Conservation (phyloP, 805 yeast genomes). For the Zygosaccharomyces bailii region DNA sequence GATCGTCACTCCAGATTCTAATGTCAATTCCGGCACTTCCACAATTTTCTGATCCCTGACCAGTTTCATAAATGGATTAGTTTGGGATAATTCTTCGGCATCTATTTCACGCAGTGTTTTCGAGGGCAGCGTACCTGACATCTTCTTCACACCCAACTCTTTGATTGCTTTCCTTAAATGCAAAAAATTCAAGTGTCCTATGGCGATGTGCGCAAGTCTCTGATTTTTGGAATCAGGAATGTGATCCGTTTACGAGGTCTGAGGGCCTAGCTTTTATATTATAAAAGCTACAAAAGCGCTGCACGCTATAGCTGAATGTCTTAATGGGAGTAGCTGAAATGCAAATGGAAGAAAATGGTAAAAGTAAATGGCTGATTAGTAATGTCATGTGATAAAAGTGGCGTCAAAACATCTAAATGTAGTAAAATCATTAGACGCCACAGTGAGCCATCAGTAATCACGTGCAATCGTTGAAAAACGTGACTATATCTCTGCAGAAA, state of each 20-base stretch:
- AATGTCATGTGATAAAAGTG: constrained; percentile 4
- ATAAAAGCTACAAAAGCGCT: neutral
- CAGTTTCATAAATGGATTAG: constrained; percentile 63
- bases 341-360: neutral
- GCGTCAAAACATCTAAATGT: neutral
- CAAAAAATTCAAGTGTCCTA: neutral
- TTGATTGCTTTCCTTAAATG: neutral
- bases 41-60: constrained; percentile 78
- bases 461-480: too few species aligned
- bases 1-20: constrained; percentile 79
- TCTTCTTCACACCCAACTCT: constrained; percentile 2
- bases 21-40: constrained; percentile 64
- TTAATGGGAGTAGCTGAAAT: constrained; percentile 3
- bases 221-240: neutral
- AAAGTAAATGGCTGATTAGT: neutral
- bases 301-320: constrained; percentile 1
- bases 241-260: neutral
- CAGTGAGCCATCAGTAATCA: neutral
- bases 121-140: constrained; percentile 19
- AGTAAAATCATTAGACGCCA: neutral
- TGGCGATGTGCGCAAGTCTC: neutral
- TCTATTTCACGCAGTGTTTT: constrained; percentile 25
- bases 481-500: too few species aligned
- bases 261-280: constrained; percentile 4
- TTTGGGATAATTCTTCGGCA: constrained; percentile 20